Evolutionary conservation across 257 asterid genomes (phyloP), one percentile per base, ranked within the genome.

Genomic region (Echites panduratus): DNA sequence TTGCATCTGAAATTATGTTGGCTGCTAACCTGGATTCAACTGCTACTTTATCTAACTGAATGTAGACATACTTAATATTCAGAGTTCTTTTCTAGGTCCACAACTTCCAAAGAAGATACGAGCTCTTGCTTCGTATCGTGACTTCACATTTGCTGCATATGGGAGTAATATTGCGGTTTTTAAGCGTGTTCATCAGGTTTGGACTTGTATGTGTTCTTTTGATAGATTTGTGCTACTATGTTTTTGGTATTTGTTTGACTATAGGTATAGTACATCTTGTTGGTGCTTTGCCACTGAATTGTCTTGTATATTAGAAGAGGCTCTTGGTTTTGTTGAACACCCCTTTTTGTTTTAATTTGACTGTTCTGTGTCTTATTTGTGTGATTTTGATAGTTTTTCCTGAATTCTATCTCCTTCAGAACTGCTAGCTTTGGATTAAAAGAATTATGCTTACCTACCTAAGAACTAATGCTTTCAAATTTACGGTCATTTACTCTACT

Each of bases 81-180:
- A 76, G 58, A 19, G 19, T 68, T 75, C 35, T 43, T 56, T 82
- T 58, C 75, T 83, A 94, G 98, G 98, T 72, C 94, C 96, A 45
- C 95, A 89, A 77, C 83, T 94, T 67, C 92, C 98, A 40, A 94
- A 94, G 85, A 94, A 94, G 82, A 94, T 94, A 73, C 83, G 95
- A 82, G 98, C 98, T 82, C 88, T 94, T 75, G 90, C 96, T 66
- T 88, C 93, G 13, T 87, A 84, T 78, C 95, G 98, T 2, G 93
- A 94, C 62, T 91, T 81, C 70, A 91, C 98, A 22, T 94, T 91
- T 81, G 96, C 93, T n/a, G 97, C 98, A 20, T 88, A 84, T 79
- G 98, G 97, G 73, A 81, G 77, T 68, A 78, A 77, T 14, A 81
- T 94, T 72, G 96, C 91, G 32, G 95, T 93, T 75, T 85, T 93